Conservation (phyloP, 208 protist genomes). For the Sergeia podlipaevii region DNA sequence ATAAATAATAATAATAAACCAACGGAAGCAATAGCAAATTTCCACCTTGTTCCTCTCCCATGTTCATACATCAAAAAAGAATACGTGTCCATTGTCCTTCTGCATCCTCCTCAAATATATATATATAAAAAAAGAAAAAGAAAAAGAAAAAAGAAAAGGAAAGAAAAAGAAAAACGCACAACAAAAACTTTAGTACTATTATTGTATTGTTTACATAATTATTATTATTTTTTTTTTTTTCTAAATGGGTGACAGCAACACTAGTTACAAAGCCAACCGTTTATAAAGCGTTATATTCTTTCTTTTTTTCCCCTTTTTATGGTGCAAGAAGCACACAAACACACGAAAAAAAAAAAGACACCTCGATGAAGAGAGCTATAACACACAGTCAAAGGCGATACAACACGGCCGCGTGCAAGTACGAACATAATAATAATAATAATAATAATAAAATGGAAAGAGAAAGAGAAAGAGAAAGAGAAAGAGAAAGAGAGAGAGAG, state of each 20-base stretch:
- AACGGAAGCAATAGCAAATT: constrained; percentile 5
- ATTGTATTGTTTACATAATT: no score
- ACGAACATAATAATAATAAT: not conserved
- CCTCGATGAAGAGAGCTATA: not conserved
- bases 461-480: constrained; percentile 10
- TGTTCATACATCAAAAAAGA: constrained; percentile 9
- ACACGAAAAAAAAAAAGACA: constrained; percentile 7
- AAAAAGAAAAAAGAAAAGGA: constrained; percentile 7
- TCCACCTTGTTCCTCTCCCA: not conserved
- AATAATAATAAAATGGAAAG: constrained; percentile 10
- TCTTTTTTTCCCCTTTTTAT: no score
- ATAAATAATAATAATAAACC: constrained; percentile 5
- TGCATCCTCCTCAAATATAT: constrained; percentile 1
- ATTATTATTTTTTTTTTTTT: no score
- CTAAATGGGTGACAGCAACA: no score
- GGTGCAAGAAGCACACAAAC: no score
- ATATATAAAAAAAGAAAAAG: constrained; percentile 2
- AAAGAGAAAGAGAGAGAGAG: not conserved
- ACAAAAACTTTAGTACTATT: no score
- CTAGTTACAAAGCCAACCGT: no score
- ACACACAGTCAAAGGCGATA: not conserved
- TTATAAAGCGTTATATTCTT: no score
- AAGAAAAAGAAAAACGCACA: constrained; percentile 2
- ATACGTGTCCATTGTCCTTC: no score
- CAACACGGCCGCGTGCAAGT: not conserved